A percentile compares a stretch with the other conserved stretches of the same genome.
phyloP scores from a whole-genome alignment of 73 alveolate genomes.

The Diophrys appendiculata region DNA sequence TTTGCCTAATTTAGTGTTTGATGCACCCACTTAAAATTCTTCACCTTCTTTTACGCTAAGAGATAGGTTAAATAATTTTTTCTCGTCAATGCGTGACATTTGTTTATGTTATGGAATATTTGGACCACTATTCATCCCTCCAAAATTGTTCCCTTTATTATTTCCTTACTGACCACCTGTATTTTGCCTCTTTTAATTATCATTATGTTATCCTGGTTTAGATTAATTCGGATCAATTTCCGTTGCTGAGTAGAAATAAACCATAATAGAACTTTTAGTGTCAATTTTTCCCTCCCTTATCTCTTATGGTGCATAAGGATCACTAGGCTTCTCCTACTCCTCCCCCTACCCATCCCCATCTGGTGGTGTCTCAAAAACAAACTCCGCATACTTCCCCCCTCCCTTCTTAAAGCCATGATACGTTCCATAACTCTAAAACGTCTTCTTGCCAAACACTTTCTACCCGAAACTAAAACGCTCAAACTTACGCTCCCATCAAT shows the following conservation, averaged over 20 bases:
- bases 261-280: neutral
- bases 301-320: neutral
- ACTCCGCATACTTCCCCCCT: constrained; percentile 44
- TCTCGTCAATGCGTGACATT: neutral
- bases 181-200: no score
- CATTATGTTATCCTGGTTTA: no score
- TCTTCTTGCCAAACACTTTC: constrained; percentile 64
- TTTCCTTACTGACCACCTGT: no score
- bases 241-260: neutral
- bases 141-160: no score
- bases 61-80: no score
- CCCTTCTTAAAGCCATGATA: constrained; percentile 68
- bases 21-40: no score
- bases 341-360: neutral
- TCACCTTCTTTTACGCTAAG: no score
- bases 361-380: constrained; percentile 46
- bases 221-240: neutral
- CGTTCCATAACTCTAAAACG: constrained; percentile 27
- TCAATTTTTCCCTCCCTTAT: no score
- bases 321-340: neutral
- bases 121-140: no score
- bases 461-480: neutral
- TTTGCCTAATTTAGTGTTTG: no score
- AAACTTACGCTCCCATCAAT: constrained; percentile 33
- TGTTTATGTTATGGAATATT: no score